phyloP scores from a whole-genome alignment of 805 yeast species.

The Limtongia smithiae region DNA sequence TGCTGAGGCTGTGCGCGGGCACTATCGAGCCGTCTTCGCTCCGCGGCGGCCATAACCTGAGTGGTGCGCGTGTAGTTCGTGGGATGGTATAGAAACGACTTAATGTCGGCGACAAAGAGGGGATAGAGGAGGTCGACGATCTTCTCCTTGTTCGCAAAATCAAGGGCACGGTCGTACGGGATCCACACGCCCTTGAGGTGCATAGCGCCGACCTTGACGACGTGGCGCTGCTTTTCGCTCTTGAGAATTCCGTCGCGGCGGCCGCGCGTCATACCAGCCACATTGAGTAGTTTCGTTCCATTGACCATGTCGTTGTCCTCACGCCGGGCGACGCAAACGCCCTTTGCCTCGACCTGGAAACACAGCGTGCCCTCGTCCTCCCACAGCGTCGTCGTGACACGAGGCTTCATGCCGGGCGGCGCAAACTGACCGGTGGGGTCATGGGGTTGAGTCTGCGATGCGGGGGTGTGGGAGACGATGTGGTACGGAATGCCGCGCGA shows the following conservation, averaged over 20 bases:
- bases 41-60: slow-evolving; percentile 38
- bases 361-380: slow-evolving; percentile 83
- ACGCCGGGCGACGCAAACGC: slow-evolving; percentile 74
- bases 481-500: slow-evolving; percentile 28
- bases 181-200: slow-evolving; percentile 89
- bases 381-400: slow-evolving; percentile 82
- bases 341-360: slow-evolving; percentile 79
- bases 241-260: slow-evolving; percentile 84
- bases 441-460: slow-evolving; percentile 7
- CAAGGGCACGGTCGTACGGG: slow-evolving; percentile 77
- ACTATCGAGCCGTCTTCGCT: slow-evolving; percentile 30
- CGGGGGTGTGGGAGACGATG: slow-evolving; percentile 32
- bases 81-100: slow-evolving; percentile 39
- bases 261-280: slow-evolving; percentile 83
- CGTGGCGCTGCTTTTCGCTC: slow-evolving; percentile 72
- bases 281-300: slow-evolving; percentile 79
- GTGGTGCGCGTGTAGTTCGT: slow-evolving; percentile 36
- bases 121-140: slow-evolving; percentile 68
- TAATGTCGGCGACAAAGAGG: slow-evolving; percentile 69
- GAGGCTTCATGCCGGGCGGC: slow-evolving; percentile 41
- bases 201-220: slow-evolving; percentile 83
- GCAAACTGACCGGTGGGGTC: slow-evolving; percentile 34
- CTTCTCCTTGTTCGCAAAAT: slow-evolving; percentile 76
- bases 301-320: slow-evolving; percentile 87
- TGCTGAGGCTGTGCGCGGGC: slow-evolving; percentile 11